Conservation (phyloP, 1,139 yeast genomes). For the Scheffersomyces illinoinensis region DNA sequence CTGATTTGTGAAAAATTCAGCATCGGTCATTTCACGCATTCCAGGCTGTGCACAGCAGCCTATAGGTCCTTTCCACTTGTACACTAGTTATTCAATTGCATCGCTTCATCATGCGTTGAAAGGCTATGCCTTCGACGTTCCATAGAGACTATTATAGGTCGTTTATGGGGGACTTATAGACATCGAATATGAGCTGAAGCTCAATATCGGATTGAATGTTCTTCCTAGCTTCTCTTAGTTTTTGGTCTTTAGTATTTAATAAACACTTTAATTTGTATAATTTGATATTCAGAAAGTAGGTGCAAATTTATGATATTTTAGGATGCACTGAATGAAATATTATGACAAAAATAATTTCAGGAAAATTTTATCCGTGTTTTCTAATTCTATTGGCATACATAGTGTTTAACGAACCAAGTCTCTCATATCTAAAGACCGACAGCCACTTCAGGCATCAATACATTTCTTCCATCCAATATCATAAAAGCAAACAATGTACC, state of each 20-base stretch:
- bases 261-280: background rate
- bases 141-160: constrained; percentile 3
- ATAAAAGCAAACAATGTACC: too few relatives aligned
- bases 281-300: background rate
- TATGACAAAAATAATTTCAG: too few relatives aligned
- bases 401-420: too few relatives aligned
- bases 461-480: too few relatives aligned
- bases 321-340: background rate
- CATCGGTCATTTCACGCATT: background rate
- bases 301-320: background rate
- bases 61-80: constrained; percentile 4
- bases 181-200: background rate
- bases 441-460: too few relatives aligned
- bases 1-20: constrained; percentile 38
- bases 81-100: constrained; percentile 14
- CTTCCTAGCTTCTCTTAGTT: background rate
- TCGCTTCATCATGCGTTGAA: constrained; percentile 8
- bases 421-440: too few relatives aligned
- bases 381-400: too few relatives aligned
- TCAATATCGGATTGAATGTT: background rate
- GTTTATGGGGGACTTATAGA: background rate
- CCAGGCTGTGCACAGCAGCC: background rate
- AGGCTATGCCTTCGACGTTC: constrained; percentile 12
- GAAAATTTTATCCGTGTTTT: too few relatives aligned
- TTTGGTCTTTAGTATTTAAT: too few relatives aligned